Percentiles rank a stretch among this genome's conserved stretches.
Conservation (phyloP, 371 early-diverging fungal genomes). For the Mucor circinelloides region DNA sequence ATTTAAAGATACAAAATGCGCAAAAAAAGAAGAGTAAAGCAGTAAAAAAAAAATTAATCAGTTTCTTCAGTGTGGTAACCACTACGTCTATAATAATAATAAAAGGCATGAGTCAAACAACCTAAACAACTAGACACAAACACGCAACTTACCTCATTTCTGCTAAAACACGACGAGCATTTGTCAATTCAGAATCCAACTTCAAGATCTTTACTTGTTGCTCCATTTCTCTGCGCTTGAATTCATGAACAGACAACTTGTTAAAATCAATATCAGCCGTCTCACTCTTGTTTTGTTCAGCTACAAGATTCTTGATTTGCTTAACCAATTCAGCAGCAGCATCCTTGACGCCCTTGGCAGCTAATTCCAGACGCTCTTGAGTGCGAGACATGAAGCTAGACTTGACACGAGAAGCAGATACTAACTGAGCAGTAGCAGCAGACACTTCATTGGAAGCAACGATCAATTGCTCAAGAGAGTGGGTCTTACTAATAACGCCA, state of each 20-base stretch:
- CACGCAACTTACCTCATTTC: slow-evolving; percentile 82
- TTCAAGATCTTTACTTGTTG: slow-evolving; percentile 96
- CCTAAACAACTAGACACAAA: slow-evolving; percentile 45
- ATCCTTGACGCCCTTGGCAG: slow-evolving; percentile 92
- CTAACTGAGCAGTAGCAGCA: slow-evolving; percentile 96
- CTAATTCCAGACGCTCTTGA: slow-evolving; percentile 89
- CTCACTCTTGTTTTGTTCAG: slow-evolving; percentile 57
- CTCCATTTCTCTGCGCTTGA: slow-evolving; percentile 96
- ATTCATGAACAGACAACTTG: slow-evolving; percentile 85
- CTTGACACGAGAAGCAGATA: slow-evolving; percentile 96
- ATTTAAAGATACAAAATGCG: not conserved
- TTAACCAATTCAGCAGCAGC: slow-evolving; percentile 91
- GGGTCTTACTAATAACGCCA: slow-evolving; percentile 91
- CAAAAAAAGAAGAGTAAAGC: not conserved
- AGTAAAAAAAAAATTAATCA: slow-evolving; percentile 21
- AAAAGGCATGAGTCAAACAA: not conserved
- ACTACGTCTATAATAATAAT: slow-evolving; percentile 36
- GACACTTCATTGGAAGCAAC: slow-evolving; percentile 96
- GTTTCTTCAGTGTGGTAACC: slow-evolving; percentile 56
- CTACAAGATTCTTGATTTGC: slow-evolving; percentile 87
- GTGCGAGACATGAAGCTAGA: slow-evolving; percentile 88
- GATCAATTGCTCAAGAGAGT: slow-evolving; percentile 90
- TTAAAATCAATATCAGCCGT: slow-evolving; percentile 69
- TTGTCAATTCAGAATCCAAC: slow-evolving; percentile 88
- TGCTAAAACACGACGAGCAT: slow-evolving; percentile 85